These are phyloP conservation scores for Fusarium acutatum DNA, from an alignment of 2,329 filamentous ascomycete genomes.

Conservation along the genomic window DNA sequence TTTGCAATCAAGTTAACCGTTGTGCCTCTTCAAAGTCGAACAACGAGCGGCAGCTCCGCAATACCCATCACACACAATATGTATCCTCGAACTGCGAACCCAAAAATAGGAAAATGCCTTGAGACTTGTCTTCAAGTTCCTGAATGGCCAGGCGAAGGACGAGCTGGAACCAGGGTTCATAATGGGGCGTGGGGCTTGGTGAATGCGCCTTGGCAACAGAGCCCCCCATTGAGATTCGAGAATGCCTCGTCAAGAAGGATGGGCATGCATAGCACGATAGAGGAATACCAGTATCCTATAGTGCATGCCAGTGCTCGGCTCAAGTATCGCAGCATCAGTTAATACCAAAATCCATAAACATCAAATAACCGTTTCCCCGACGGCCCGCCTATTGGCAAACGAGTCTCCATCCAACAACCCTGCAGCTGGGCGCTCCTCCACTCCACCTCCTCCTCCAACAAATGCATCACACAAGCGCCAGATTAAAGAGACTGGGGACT, in stretches of 20 bases:
- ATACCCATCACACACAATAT: slow-evolving; percentile 3
- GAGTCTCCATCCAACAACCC: background rate
- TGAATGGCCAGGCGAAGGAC: slow-evolving; percentile 31
- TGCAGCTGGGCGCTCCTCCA: slow-evolving; percentile 11
- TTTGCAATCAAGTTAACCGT: background rate
- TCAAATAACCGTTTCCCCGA: slow-evolving; percentile 27
- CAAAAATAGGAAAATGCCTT: slow-evolving; percentile 37
- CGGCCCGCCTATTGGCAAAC: slow-evolving; percentile 1
- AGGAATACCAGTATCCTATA: slow-evolving; percentile 11
- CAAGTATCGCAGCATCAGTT: slow-evolving; percentile 16
- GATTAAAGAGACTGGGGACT: slow-evolving; percentile 16
- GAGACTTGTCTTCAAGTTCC: slow-evolving; percentile 12
- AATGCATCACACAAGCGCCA: slow-evolving; percentile 36
- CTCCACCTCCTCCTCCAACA: slow-evolving; percentile 3
- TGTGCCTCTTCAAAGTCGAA: slow-evolving; percentile 23
- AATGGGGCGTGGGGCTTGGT: slow-evolving; percentile 36
- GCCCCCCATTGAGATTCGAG: slow-evolving; percentile 25
- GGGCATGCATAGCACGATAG: slow-evolving; percentile 5
- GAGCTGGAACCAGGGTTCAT: slow-evolving; percentile 35
- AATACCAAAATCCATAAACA: background rate
- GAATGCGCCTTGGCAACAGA: slow-evolving; percentile 39
- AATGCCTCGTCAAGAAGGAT: slow-evolving; percentile 36
- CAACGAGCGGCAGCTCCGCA: slow-evolving; percentile 23
- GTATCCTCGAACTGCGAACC: slow-evolving; percentile 3
- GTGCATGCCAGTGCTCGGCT: background rate